Conservation (phyloP, 106 monocot species). For the Dioscorea zingiberensis region DNA sequence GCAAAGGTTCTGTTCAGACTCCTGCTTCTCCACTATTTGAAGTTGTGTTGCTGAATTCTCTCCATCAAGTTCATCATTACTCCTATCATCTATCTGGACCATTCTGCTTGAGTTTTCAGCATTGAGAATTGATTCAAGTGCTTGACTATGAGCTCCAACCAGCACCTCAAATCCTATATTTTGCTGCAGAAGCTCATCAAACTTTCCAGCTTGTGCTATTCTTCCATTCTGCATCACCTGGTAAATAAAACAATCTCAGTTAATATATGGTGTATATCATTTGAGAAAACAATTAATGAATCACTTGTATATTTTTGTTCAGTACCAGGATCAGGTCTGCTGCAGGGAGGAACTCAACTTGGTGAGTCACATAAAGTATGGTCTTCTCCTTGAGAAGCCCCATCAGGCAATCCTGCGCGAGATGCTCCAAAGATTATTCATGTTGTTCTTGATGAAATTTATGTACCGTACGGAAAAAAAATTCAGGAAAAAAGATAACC, state of each 20-base stretch:
- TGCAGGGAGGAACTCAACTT: slow-evolving; percentile 92
- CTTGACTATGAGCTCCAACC: slow-evolving; percentile 86
- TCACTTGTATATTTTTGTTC: too few species aligned
- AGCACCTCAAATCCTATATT: slow-evolving; percentile 76
- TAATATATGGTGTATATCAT: too few species aligned
- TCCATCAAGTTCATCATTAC: slow-evolving; percentile 16
- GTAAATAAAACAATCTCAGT: slow-evolving; percentile 3
- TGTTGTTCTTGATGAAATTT: background rate
- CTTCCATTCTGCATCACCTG: slow-evolving; percentile 87
- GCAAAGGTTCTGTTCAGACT: slow-evolving; percentile 54
- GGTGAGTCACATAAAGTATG: slow-evolving; percentile 82
- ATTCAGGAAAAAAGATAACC: slow-evolving; percentile 21
- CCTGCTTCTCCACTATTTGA: slow-evolving; percentile 52
- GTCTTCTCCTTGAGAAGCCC: slow-evolving; percentile 77
- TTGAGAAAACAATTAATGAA: too few species aligned
- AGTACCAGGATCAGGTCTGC: slow-evolving; percentile 83
- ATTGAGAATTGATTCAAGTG: slow-evolving; percentile 58
- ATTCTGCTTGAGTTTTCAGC: slow-evolving; percentile 61
- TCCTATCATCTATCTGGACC: slow-evolving; percentile 9
- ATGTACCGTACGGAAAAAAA: background rate
- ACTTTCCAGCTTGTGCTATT: slow-evolving; percentile 69
- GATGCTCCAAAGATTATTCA: background rate
- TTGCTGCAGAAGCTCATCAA: slow-evolving; percentile 61
- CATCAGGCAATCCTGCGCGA: slow-evolving; percentile 76
- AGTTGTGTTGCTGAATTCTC: slow-evolving; percentile 38